Base-by-base conservation (phyloP, 2,329 filamentous ascomycete genomes). In the Clarireedia hainanense region DNA sequence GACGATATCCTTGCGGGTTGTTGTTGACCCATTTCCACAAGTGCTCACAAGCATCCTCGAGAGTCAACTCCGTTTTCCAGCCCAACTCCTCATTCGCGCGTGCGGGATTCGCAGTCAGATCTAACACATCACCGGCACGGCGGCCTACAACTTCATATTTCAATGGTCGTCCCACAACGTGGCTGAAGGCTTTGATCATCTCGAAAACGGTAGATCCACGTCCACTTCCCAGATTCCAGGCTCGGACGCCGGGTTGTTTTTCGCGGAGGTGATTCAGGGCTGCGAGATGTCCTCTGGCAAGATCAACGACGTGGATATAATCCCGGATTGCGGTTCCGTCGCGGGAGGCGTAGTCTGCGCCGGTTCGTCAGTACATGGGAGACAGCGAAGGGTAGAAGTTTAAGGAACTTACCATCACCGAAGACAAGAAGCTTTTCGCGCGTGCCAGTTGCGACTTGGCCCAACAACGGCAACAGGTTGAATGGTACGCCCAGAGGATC, bases 11-110 rank as follows among this genome's bases (percentile, higher is more conserved):
- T 74, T 91, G 84, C 24, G 94, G 94, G 76, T 97, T 97, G 75
- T 96, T 97, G 75, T 87, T 80, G 15, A 95, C 95, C 94, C 94
- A 99, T 68, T 84, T 85, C 94, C 94, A 99, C 63, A 99, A 79
- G 73, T 99, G 91, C 64, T 85, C 83, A 71, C 94, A 99, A 26
- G 92, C 91, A 71, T 96, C 84, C 75, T 97, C 92, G 70, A 99
- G 83, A 20, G 88, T 91, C 57, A 87, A 79, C 75, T 95, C 82
- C 1, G 94, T 91, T 78, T 91, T 91, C 94, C 94, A 99, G 61
- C 84, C 78, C 53, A 99, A 80, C 76, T 99, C 94, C 70, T 83
- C 76, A 74, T 95, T 95, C 52, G 94, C 94, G 39, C 90, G 82
- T 3, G 81, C 80, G 12, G 94, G 89, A 74, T 96, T 95, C 63